A percentile compares a stretch with the other conserved stretches of the same genome.
Evolutionary conservation across 2,329 filamentous ascomycete genomes (phyloP).

Genomic region (Aspergillus sp.): DNA sequence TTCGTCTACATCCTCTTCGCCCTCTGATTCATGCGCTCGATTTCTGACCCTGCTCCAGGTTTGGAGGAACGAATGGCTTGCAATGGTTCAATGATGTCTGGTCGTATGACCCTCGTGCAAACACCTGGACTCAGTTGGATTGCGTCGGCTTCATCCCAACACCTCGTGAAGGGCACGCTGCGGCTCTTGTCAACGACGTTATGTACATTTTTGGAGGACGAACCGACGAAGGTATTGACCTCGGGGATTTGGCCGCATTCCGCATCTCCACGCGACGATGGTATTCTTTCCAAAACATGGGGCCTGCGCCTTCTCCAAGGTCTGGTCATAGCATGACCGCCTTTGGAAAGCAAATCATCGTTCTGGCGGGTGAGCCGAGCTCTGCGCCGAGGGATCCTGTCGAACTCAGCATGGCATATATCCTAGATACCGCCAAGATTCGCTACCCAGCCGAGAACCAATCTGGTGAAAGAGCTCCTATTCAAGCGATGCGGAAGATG

Average conservation of each 20-base stretch:
- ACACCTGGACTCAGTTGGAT: constrained; percentile 84
- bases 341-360: constrained; percentile 86
- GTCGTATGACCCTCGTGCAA: constrained; percentile 83
- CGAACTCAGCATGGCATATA: constrained; percentile 85
- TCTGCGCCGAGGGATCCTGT: constrained; percentile 76
- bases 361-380: constrained; percentile 91
- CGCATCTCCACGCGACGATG: constrained; percentile 80
- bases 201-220: constrained; percentile 99
- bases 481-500: constrained; percentile 44
- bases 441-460: constrained; percentile 81
- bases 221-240: constrained; percentile 86
- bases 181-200: constrained; percentile 89
- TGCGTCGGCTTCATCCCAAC: constrained; percentile 98
- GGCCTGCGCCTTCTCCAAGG: constrained; percentile 85
- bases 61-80: constrained; percentile 92
- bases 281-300: constrained; percentile 99
- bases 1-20: not conserved
- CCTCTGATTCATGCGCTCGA: not conserved
- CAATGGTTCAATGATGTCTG: constrained; percentile 99
- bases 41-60: constrained; percentile 54
- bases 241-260: constrained; percentile 90
- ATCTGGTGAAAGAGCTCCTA: constrained; percentile 42
- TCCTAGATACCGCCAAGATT: constrained; percentile 94
- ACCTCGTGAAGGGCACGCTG: constrained; percentile 89
- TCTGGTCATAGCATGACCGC: constrained; percentile 98